Percentiles rank a stretch among this genome's conserved stretches.
Conservation (phyloP, 192 early-diverging fungal genomes). For the Coemansia sp. region DNA sequence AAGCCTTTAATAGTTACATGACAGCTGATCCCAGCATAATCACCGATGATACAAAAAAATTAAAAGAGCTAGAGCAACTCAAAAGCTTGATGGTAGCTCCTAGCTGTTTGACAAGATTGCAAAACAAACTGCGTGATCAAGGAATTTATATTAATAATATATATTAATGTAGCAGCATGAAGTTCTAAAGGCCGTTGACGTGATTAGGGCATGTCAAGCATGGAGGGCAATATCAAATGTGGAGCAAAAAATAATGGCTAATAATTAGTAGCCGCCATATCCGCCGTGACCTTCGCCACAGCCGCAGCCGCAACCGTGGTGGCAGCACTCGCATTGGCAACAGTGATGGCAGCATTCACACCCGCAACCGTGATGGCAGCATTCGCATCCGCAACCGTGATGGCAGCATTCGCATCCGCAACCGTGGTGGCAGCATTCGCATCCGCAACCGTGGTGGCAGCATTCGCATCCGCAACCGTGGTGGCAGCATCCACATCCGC, state of each 20-base stretch:
- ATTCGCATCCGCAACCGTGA: too few relatives aligned
- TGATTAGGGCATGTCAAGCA: too few relatives aligned
- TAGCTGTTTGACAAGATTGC: too few relatives aligned
- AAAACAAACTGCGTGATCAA: not conserved
- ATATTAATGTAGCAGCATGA: not conserved
- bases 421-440: slow-evolving; percentile 10
- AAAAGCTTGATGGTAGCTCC: too few relatives aligned
- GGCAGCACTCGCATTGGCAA: slow-evolving; percentile 31
- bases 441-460: slow-evolving; percentile 5
- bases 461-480: slow-evolving; percentile 5
- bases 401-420: slow-evolving; percentile 11
- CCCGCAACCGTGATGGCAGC: slow-evolving; percentile 18
- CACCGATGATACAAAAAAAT: too few relatives aligned
- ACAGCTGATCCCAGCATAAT: too few relatives aligned
- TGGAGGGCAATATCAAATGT: too few relatives aligned
- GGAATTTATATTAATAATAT: not conserved
- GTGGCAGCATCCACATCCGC: slow-evolving; percentile 8
- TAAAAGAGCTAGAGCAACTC: not conserved
- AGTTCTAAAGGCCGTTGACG: too few relatives aligned
- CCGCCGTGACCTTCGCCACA: slow-evolving; percentile 3
- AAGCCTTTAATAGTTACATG: too few relatives aligned
- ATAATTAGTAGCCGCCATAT: slow-evolving; percentile 8
- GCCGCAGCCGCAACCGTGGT: slow-evolving; percentile 7
- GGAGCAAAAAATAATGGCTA: too few relatives aligned
- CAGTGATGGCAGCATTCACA: slow-evolving; percentile 27